A percentile compares a stretch with the other conserved stretches of the same genome.
phyloP scores from a whole-genome alignment of 2,329 filamentous ascomycete species.

The Xylariaceae sp. region DNA sequence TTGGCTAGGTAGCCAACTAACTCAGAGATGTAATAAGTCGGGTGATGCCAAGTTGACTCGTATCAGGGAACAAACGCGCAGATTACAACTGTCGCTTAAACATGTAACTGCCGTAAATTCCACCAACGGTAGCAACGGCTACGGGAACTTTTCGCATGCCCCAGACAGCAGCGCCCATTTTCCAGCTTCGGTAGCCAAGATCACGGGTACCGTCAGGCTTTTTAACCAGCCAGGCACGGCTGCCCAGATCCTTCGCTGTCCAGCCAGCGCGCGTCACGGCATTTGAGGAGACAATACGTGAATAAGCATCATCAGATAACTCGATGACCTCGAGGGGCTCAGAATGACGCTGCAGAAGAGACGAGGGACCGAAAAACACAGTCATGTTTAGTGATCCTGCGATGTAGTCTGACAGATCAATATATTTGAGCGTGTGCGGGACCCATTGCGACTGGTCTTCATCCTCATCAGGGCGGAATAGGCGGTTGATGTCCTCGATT shows the following conservation, averaged over 20 bases:
- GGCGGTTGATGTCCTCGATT: conserved; percentile 58
- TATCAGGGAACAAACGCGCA: neutral
- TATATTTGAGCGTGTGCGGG: conserved; percentile 62
- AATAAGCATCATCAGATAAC: conserved; percentile 62
- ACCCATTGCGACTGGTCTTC: conserved; percentile 41
- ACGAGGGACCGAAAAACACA: conserved; percentile 46
- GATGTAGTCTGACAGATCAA: conserved; percentile 70
- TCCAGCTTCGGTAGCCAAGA: conserved; percentile 63
- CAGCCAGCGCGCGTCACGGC: conserved; percentile 61
- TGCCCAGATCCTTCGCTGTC: conserved; percentile 64
- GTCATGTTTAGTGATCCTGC: conserved; percentile 56
- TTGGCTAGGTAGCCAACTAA: neutral
- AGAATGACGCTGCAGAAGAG: conserved; percentile 54
- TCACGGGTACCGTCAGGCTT: conserved; percentile 37
- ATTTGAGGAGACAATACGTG: conserved; percentile 57
- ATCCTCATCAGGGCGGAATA: conserved; percentile 51
- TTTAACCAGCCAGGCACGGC: conserved; percentile 59
- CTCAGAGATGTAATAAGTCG: neutral
- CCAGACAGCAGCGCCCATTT: conserved; percentile 80
- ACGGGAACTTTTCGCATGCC: conserved; percentile 90
- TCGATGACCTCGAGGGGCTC: conserved; percentile 72
- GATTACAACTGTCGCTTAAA: conserved; percentile 53
- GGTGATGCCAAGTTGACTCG: too few species aligned
- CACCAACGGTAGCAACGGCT: conserved; percentile 83
- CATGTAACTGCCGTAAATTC: conserved; percentile 77